A percentile compares a stretch with the other conserved stretches of the same genome.
These are phyloP conservation scores for Amesomyces nigricolor DNA, from an alignment of 2,329 filamentous ascomycete species.

Conservation along the genomic window DNA sequence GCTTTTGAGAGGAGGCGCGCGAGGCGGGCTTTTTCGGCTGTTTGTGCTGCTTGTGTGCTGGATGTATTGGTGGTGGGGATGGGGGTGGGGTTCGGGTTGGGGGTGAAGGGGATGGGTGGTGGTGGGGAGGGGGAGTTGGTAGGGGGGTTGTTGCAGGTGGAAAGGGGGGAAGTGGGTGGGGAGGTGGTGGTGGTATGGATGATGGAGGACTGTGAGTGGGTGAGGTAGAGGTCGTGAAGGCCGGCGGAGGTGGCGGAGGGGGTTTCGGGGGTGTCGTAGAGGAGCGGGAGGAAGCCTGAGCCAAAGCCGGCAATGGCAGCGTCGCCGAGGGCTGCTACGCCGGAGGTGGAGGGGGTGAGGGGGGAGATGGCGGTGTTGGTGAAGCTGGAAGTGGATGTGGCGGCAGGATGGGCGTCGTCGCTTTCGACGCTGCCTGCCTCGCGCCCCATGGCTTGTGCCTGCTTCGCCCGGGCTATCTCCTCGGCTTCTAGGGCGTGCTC, in stretches of 20 bases:
- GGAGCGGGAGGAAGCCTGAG: conserved; percentile 22
- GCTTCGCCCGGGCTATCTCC: conserved; percentile 41
- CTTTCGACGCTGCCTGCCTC: conserved; percentile 20
- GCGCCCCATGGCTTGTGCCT: conserved; percentile 21
- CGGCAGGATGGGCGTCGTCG: conserved; percentile 1
- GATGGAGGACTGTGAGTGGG: conserved; percentile 24
- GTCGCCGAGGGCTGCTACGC: conserved; percentile 19
- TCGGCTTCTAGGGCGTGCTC: conserved; percentile 65
- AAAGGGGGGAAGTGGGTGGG: conserved; percentile 18
- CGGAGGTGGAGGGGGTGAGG: background rate
- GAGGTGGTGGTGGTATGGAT: conserved; percentile 13
- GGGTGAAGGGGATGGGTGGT: conserved; percentile 1
- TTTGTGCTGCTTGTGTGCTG: conserved; percentile 29
- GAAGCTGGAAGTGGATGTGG: too few species aligned
- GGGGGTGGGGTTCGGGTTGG: conserved; percentile 15
- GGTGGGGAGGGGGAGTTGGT: conserved; percentile 9
- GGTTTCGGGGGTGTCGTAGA: conserved; percentile 19
- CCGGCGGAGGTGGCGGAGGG: conserved; percentile 23
- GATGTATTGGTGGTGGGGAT: conserved; percentile 10
- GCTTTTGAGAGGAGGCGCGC: conserved; percentile 52
- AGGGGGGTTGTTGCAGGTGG: conserved; percentile 16
- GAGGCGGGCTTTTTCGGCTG: conserved; percentile 56
- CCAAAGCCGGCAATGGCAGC: conserved; percentile 17
- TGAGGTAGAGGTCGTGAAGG: conserved; percentile 24
- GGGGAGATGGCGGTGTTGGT: background rate